Percentiles rank a stretch among this genome's conserved stretches.
Conservation (phyloP, 768 basidiomycete species). For the Termitomyces sp. region DNA sequence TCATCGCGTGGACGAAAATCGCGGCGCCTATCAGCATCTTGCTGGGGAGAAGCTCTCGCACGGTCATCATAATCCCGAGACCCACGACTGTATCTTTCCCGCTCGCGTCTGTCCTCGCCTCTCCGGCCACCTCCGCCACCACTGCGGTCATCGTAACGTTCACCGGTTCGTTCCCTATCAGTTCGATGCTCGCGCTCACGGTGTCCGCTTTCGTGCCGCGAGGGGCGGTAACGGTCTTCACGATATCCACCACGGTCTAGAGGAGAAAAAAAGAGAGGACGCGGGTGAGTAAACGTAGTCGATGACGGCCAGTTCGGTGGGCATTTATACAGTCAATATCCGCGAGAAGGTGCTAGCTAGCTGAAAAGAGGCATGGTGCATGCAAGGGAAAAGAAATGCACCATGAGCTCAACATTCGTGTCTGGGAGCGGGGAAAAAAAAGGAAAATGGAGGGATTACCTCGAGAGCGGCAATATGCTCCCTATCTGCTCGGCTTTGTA, state of each 20-base stretch:
- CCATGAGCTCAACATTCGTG: constrained; percentile 55
- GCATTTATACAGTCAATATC: constrained; percentile 28
- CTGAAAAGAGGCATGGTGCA: constrained; percentile 59
- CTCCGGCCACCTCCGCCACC: constrained; percentile 32
- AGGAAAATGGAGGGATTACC: constrained; percentile 22
- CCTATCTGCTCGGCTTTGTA: constrained; percentile 4
- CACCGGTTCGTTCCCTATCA: constrained; percentile 34
- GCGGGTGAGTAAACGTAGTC: constrained; percentile 44
- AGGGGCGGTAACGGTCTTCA: constrained; percentile 63
- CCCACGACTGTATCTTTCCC: constrained; percentile 42
- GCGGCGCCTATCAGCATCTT: constrained; percentile 48
- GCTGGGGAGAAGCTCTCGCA: constrained; percentile 33
- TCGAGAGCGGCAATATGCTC: constrained; percentile 10
- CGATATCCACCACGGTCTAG: constrained; percentile 55
- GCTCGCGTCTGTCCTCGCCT: constrained; percentile 46
- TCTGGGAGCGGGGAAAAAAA: constrained; percentile 31
- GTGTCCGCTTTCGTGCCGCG: constrained; percentile 52
- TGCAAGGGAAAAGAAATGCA: constrained; percentile 50
- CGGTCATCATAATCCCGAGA: constrained; percentile 43
- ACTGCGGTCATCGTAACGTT: constrained; percentile 30
- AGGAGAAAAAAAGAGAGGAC: constrained; percentile 37
- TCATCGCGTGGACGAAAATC: constrained; percentile 41
- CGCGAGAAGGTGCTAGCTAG: constrained; percentile 51
- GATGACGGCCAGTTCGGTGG: constrained; percentile 29
- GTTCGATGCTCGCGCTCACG: constrained; percentile 45